A percentile compares a stretch with the other conserved stretches of the same genome.
Evolutionary conservation across 192 early-diverging fungal genomes (phyloP).

Genomic region (Mortierella alpina): DNA sequence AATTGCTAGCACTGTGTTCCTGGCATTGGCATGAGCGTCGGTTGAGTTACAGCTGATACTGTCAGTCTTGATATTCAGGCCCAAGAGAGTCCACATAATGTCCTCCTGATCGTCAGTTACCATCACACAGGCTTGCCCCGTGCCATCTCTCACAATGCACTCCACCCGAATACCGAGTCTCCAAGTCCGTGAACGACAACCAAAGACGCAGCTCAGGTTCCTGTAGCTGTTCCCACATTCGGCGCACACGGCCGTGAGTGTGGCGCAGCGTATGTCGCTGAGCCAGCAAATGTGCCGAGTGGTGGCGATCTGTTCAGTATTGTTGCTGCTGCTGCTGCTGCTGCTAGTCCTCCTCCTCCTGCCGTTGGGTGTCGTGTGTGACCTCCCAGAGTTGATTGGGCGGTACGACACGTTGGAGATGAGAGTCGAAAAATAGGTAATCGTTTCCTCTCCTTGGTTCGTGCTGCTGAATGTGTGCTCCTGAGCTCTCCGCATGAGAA

Average conservation of each 20-base stretch:
- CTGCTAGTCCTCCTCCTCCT: no score
- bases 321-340: no score
- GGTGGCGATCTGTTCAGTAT: no score
- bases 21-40: neutral
- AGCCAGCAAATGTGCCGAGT: conserved; percentile 30
- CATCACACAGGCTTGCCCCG: conserved; percentile 4
- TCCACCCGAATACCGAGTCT: conserved; percentile 23
- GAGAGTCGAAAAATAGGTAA: conserved; percentile 1
- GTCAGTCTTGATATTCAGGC: neutral
- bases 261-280: neutral
- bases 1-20: conserved; percentile 14
- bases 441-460: neutral
- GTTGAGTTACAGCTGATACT: neutral
- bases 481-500: neutral
- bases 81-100: conserved; percentile 32
- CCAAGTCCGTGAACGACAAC: conserved; percentile 26
- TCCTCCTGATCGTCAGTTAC: conserved; percentile 19
- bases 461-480: neutral
- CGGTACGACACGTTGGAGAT: neutral
- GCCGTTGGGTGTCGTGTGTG: no score
- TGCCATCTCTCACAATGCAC: conserved; percentile 19
- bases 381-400: no score
- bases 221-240: conserved; percentile 31
- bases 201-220: conserved; percentile 9
- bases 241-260: conserved; percentile 20